Percentiles rank a stretch among this genome's conserved stretches.
These are phyloP conservation scores for Saturnispora mendoncae DNA, from an alignment of 805 yeast species.

Conservation along the genomic window DNA sequence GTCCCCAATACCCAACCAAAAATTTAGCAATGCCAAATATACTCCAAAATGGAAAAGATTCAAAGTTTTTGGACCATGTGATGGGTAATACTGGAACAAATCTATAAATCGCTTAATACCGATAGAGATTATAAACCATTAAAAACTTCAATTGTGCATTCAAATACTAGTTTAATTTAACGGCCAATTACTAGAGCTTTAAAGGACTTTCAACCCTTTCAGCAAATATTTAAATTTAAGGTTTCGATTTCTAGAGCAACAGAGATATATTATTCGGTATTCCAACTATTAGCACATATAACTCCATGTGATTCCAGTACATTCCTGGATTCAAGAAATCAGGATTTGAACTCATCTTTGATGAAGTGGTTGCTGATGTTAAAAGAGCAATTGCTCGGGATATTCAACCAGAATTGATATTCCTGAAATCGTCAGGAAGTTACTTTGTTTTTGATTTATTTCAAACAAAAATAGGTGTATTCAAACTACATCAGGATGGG, in stretches of 20 bases:
- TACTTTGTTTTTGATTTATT: slow-evolving; percentile 41
- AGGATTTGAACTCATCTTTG: slow-evolving; percentile 27
- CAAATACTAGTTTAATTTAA: no score
- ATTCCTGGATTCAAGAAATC: slow-evolving; percentile 19
- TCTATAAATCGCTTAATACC: no score
- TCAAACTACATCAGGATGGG: slow-evolving; percentile 74
- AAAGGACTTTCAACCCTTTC: background rate
- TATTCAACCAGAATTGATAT: slow-evolving; percentile 44
- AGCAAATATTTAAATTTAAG: no score
- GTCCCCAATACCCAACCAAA: no score
- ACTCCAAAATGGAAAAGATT: no score
- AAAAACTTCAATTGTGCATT: no score
- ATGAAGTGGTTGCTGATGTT: slow-evolving; percentile 34
- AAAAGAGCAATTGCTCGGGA: slow-evolving; percentile 35
- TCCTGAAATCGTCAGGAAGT: slow-evolving; percentile 23
- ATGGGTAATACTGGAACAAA: no score
- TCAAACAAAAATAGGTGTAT: slow-evolving; percentile 44
- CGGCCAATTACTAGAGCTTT: background rate
- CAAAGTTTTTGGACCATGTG: no score
- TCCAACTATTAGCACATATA: slow-evolving; percentile 33
- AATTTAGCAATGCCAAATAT: no score
- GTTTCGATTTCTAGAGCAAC: slow-evolving; percentile 9
- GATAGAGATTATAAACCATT: no score
- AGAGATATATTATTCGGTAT: slow-evolving; percentile 49
- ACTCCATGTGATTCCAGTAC: slow-evolving; percentile 25